Percentiles rank a stretch among this genome's conserved stretches.
These are phyloP conservation scores for Pythium aphanidermatum DNA, from an alignment of 352 stramenopile genomes.

Conservation along the genomic window DNA sequence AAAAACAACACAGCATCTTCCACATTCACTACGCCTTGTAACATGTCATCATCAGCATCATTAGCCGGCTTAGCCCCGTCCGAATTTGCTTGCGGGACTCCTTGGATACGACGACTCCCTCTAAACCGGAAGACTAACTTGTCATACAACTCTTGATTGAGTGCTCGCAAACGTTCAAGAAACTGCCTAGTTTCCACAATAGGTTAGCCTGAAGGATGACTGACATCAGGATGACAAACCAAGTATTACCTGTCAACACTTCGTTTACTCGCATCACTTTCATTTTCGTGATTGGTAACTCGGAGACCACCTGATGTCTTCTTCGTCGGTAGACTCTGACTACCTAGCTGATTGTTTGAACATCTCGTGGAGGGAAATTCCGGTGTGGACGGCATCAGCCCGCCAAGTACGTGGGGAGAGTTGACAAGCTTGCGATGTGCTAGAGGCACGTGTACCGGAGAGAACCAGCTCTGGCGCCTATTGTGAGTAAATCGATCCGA, in stretches of 20 bases:
- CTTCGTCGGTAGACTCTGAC: no score
- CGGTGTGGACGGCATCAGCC: slow-evolving; percentile 32
- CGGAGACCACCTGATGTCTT: no score
- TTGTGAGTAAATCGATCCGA: not conserved
- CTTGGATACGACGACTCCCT: not conserved
- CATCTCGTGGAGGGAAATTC: no score
- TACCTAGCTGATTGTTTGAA: no score
- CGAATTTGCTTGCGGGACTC: not conserved
- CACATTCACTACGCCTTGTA: slow-evolving; percentile 22
- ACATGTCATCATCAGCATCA: slow-evolving; percentile 1
- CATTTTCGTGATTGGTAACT: no score
- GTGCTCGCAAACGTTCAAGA: slow-evolving; percentile 6
- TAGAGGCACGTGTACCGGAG: slow-evolving; percentile 50
- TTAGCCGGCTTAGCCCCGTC: not conserved
- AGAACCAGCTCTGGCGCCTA: slow-evolving; percentile 47
- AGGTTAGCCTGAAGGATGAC: no score
- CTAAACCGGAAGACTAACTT: slow-evolving; percentile 18
- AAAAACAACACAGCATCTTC: slow-evolving; percentile 74
- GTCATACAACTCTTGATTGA: slow-evolving; percentile 25
- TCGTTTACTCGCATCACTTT: no score
- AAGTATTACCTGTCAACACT: slow-evolving; percentile 12
- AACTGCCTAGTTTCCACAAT: no score
- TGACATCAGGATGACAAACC: no score
- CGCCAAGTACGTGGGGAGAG: slow-evolving; percentile 35
- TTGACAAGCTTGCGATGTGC: slow-evolving; percentile 59